A percentile compares a stretch with the other conserved stretches of the same genome.
phyloP scores from a whole-genome alignment of 352 stramenopile species.

The Lagenidium giganteum region DNA sequence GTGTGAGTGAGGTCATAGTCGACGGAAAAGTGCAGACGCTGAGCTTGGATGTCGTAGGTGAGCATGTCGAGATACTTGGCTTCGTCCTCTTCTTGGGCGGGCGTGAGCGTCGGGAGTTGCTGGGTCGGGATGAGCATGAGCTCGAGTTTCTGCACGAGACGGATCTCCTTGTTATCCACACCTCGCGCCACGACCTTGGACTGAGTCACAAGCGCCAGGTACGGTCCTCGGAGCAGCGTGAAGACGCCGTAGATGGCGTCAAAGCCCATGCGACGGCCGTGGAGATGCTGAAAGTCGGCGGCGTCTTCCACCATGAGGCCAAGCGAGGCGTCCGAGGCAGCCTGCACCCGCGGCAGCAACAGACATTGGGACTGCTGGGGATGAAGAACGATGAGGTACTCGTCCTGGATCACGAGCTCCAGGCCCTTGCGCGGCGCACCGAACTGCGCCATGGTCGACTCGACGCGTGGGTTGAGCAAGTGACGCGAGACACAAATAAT shows the following conservation, averaged over 20 bases:
- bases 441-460: conserved; percentile 7
- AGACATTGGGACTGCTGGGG: conserved; percentile 39
- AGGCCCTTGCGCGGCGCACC: conserved; percentile 22
- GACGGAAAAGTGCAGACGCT: conserved; percentile 70
- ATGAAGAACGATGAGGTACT: conserved; percentile 56
- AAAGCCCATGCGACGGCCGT: conserved; percentile 69
- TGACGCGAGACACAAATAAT: too few species aligned
- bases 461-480: too few species aligned
- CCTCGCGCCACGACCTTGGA: conserved; percentile 50
- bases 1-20: conserved; percentile 78
- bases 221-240: conserved; percentile 55
- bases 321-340: conserved; percentile 24
- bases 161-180: conserved; percentile 47
- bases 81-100: conserved; percentile 54
- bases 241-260: conserved; percentile 81
- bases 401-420: conserved; percentile 73
- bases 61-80: conserved; percentile 59
- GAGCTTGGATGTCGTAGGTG: conserved; percentile 35
- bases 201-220: conserved; percentile 68
- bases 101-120: conserved; percentile 38
- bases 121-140: conserved; percentile 64
- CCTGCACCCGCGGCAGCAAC: conserved; percentile 31
- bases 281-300: conserved; percentile 50
- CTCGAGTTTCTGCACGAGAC: conserved; percentile 51
- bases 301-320: conserved; percentile 55